Conservation (phyloP, 306 rosid species). For the Medicago ruthenica region DNA sequence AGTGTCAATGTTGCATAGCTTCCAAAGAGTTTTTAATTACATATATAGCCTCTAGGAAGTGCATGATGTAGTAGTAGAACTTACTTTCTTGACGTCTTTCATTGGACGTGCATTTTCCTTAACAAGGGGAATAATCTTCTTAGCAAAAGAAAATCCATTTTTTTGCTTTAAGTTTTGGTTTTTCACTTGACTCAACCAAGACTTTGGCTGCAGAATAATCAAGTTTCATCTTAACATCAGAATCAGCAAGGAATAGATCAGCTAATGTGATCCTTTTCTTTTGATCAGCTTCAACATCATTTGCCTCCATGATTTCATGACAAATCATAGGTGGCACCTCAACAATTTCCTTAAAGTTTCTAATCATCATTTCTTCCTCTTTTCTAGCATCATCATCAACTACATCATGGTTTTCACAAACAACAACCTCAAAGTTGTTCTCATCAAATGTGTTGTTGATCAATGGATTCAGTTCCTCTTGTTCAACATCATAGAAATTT, state of each 20-base stretch:
- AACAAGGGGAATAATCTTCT: constrained; percentile 82
- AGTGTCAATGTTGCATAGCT: not conserved
- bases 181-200: constrained; percentile 52
- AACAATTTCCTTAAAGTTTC: constrained; percentile 48
- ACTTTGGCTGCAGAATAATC: constrained; percentile 47
- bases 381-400: constrained; percentile 18
- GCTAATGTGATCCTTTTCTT: constrained; percentile 84
- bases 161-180: constrained; percentile 57
- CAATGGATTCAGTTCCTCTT: constrained; percentile 89
- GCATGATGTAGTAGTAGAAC: constrained; percentile 38
- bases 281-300: constrained; percentile 47
- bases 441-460: constrained; percentile 65
- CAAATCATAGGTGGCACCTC: constrained; percentile 42
- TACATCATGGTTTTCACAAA: constrained; percentile 44
- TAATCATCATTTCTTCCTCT: constrained; percentile 43
- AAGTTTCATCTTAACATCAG: constrained; percentile 58
- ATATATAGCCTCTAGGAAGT: not conserved
- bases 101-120: constrained; percentile 82
- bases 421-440: constrained; percentile 58
- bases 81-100: constrained; percentile 83
- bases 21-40: not conserved
- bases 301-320: constrained; percentile 50
- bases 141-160: constrained; percentile 77
- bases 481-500: constrained; percentile 50
- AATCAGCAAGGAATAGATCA: constrained; percentile 91